These are phyloP conservation scores for Amylocystis lapponica DNA, from an alignment of 768 basidiomycete genomes.

Conservation along the genomic window DNA sequence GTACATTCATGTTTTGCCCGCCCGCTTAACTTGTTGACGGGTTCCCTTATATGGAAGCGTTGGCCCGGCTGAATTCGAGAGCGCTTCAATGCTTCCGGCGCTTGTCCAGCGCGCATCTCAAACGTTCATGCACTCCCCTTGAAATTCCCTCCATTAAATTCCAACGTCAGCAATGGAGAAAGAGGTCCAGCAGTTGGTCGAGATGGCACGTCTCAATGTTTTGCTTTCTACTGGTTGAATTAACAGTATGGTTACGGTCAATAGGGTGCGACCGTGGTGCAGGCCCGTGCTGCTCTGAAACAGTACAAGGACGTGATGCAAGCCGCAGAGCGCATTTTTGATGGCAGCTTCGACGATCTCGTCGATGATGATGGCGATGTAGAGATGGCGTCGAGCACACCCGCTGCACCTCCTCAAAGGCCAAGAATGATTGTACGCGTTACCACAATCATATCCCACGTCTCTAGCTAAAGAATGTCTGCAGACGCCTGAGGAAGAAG, in stretches of 20 bases:
- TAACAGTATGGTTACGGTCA: background rate
- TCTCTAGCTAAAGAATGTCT: background rate
- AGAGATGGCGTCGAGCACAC: conserved; percentile 13
- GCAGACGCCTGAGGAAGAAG: conserved; percentile 54
- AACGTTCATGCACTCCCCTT: background rate
- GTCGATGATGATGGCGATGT: conserved; percentile 42
- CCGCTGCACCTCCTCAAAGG: conserved; percentile 7
- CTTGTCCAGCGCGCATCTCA: background rate
- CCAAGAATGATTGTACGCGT: conserved; percentile 23
- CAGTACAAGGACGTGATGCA: conserved; percentile 88
- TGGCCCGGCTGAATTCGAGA: too few relatives aligned
- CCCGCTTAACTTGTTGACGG: too few relatives aligned
- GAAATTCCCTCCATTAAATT: background rate
- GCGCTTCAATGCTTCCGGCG: background rate
- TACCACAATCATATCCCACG: background rate
- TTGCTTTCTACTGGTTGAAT: too few relatives aligned
- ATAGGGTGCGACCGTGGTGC: conserved; percentile 76
- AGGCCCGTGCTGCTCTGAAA: conserved; percentile 79
- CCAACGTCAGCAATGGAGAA: conserved; percentile 24
- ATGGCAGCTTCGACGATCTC: conserved; percentile 79
- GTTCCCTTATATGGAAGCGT: too few relatives aligned
- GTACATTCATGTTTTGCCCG: too few relatives aligned
- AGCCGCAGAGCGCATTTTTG: conserved; percentile 81
- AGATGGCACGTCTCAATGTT: conserved; percentile 33
- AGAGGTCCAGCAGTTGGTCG: conserved; percentile 30